These are phyloP conservation scores for Phialophora tarda DNA, from an alignment of 2,329 filamentous ascomycete genomes.

Conservation along the genomic window DNA sequence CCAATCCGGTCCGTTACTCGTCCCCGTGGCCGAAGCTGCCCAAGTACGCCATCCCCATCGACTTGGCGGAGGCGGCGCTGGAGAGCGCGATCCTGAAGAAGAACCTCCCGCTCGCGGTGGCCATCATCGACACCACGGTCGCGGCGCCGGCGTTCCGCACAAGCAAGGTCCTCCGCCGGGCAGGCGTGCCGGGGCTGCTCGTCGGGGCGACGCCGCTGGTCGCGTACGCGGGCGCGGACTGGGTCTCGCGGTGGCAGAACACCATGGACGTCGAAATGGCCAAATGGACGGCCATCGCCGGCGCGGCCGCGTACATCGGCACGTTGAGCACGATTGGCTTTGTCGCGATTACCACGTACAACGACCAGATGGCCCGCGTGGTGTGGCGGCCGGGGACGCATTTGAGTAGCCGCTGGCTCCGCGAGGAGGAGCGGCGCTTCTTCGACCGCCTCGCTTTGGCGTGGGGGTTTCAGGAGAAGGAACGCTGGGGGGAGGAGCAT, in stretches of 20 bases:
- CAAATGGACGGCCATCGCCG: slow-evolving; percentile 77
- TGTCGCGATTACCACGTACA: slow-evolving; percentile 82
- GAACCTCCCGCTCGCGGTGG: slow-evolving; percentile 77
- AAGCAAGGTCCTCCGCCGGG: slow-evolving; percentile 52
- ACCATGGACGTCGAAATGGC: slow-evolving; percentile 78
- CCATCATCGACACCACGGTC: slow-evolving; percentile 70
- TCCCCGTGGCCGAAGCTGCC: slow-evolving; percentile 70
- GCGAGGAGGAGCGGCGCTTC: slow-evolving; percentile 87
- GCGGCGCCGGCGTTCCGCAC: slow-evolving; percentile 51
- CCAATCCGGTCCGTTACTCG: slow-evolving; percentile 63
- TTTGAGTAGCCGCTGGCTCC: slow-evolving; percentile 79
- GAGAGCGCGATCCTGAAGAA: slow-evolving; percentile 78
- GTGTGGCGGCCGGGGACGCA: slow-evolving; percentile 86
- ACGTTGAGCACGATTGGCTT: slow-evolving; percentile 82
- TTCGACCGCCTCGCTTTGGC: slow-evolving; percentile 83
- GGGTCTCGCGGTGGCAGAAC: slow-evolving; percentile 69
- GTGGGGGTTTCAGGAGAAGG: slow-evolving; percentile 87
- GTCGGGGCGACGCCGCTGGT: slow-evolving; percentile 45
- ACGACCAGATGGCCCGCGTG: slow-evolving; percentile 94
- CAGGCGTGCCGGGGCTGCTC: slow-evolving; percentile 50
- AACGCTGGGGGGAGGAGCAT: slow-evolving; percentile 84
- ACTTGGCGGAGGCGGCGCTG: slow-evolving; percentile 74
- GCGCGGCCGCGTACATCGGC: slow-evolving; percentile 80
- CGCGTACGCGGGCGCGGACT: slow-evolving; percentile 64
- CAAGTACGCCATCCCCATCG: slow-evolving; percentile 72